Conservation (phyloP, 352 stramenopile species). For the Phytopythium helicoides region DNA sequence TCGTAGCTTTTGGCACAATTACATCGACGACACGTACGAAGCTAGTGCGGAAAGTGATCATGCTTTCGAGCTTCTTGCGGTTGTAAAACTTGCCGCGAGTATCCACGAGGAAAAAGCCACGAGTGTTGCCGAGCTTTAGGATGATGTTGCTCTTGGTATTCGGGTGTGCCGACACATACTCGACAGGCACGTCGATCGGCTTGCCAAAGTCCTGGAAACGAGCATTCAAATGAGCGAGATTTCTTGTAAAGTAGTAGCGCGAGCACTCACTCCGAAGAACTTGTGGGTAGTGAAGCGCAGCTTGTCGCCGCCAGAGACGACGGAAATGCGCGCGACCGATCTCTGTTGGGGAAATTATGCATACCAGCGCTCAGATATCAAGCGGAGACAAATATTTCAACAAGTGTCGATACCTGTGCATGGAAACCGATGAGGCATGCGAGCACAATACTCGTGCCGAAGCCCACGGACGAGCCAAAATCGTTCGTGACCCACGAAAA, state of each 20-base stretch:
- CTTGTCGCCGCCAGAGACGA: conserved; percentile 74
- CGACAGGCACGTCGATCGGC: conserved; percentile 66
- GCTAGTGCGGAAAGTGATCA: conserved; percentile 84
- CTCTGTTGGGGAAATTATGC: conserved; percentile 39
- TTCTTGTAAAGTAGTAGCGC: not conserved
- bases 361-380: too few relatives aligned
- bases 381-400: too few relatives aligned
- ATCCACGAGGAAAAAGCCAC: conserved; percentile 81
- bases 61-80: conserved; percentile 81
- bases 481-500: conserved; percentile 83
- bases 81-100: conserved; percentile 83
- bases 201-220: conserved; percentile 62
- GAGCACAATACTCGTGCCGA: conserved; percentile 80
- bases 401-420: conserved; percentile 40
- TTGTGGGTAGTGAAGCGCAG: conserved; percentile 86
- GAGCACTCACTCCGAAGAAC: conserved; percentile 72
- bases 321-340: conserved; percentile 72
- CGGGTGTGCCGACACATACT: conserved; percentile 68
- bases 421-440: conserved; percentile 82
- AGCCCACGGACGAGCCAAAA: conserved; percentile 71
- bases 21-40: conserved; percentile 40
- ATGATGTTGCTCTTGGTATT: conserved; percentile 89
- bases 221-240: too few relatives aligned
- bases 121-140: conserved; percentile 71
- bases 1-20: too few relatives aligned